Evolutionary conservation across 2,329 filamentous ascomycete genomes (phyloP), one percentile per base, ranked within the genome.

Genomic region (Aspergillus texensis): DNA sequence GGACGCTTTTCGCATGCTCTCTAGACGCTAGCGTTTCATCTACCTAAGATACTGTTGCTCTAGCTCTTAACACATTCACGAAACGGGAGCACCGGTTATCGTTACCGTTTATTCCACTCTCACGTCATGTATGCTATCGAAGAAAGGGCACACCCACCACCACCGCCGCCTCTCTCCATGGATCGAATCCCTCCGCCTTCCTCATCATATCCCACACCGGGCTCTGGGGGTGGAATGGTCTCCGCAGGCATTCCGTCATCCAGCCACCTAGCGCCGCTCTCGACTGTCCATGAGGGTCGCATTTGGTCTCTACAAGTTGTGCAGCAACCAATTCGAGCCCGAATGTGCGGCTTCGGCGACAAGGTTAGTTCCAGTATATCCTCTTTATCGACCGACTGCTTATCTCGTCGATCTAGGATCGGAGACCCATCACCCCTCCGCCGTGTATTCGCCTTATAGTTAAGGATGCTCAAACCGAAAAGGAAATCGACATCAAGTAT

Each of bases 281-380:
- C 76, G 9, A 80, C 77, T 57, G 70, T 78, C 46, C 80, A 77
- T 57, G 78, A 81, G 30, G 80, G 79, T 52, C 78, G 80, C 34
- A 78, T 78, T 50, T 83, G 78, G 77, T 91, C 89, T 65, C 85
- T 97, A 57, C 83, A 89, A 68, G 92, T 97, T 64, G 89, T 92
- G 69, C 95, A 99, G 81, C 93, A 98, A 78, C 95, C 95, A 57
- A 86, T 92, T 72, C 89, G 95, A 72, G 95, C 95, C 68, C 91
- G 95, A 65, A 98, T 98, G 95, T 99, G 95, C 81, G 95, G 95
- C 9, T 99, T 98, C 81, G 95, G 95, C 66, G 95, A 99, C 82
- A 99, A 98, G 86, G 92, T 95, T 80, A 62, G 81, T 71, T 41
- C 60, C 57, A 24, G 16, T 11, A 32, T 26, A 24, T 34, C 24